These are phyloP conservation scores for Suhomyces wounanorum DNA, from an alignment of 1,139 yeast species.

Conservation along the genomic window DNA sequence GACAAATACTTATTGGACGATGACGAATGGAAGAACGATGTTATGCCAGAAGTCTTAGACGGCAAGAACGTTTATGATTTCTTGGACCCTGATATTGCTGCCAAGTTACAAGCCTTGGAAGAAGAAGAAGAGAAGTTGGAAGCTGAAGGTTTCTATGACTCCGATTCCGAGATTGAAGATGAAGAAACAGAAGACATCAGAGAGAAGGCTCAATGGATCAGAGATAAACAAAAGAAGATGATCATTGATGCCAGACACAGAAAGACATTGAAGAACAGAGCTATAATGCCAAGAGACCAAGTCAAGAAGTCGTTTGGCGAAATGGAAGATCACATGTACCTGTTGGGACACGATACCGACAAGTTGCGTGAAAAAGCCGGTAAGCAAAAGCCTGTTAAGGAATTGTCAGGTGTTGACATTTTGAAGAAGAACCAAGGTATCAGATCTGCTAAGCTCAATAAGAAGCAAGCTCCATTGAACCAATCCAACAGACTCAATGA, in stretches of 20 bases:
- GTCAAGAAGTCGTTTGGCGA: slow-evolving; percentile 72
- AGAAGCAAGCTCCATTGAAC: slow-evolving; percentile 50
- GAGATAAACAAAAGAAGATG: slow-evolving; percentile 93
- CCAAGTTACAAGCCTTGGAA: slow-evolving; percentile 90
- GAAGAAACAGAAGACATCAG: slow-evolving; percentile 68
- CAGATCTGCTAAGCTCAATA: slow-evolving; percentile 43
- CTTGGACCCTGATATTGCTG: slow-evolving; percentile 93
- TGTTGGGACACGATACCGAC: slow-evolving; percentile 84
- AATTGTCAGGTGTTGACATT: slow-evolving; percentile 73
- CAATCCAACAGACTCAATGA: slow-evolving; percentile 84
- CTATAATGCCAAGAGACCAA: slow-evolving; percentile 91
- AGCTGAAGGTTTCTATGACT: slow-evolving; percentile 92
- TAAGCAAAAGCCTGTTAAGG: slow-evolving; percentile 40
- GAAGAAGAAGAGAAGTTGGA: slow-evolving; percentile 96
- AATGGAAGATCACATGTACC: slow-evolving; percentile 87
- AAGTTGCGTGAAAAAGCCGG: slow-evolving; percentile 55
- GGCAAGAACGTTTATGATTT: slow-evolving; percentile 97
- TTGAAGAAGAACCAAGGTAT: slow-evolving; percentile 57
- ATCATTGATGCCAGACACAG: slow-evolving; percentile 84
- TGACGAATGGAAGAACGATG: slow-evolving; percentile 96
- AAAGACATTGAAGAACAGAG: slow-evolving; percentile 84
- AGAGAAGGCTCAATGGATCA: slow-evolving; percentile 92
- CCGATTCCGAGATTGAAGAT: slow-evolving; percentile 76
- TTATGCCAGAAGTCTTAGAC: slow-evolving; percentile 94
- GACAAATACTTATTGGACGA: slow-evolving; percentile 90